phyloP scores from a whole-genome alignment of 805 yeast species.

The Kodamaea kaohsiungensis region DNA sequence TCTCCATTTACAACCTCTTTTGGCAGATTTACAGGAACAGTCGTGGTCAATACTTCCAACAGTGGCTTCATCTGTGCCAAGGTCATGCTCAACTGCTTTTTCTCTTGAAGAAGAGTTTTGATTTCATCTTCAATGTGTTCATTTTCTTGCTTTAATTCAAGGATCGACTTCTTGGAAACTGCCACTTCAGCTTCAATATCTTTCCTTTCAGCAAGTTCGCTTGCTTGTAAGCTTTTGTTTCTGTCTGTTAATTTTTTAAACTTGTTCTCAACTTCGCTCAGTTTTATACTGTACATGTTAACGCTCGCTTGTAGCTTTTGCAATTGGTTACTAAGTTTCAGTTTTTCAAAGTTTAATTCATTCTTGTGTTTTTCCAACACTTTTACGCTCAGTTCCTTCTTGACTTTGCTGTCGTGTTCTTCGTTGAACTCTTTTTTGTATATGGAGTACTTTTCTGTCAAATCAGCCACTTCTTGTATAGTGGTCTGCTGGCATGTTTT shows the following conservation, averaged over 20 bases:
- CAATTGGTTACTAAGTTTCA: constrained; percentile 29
- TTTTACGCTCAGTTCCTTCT: constrained; percentile 33
- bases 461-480: constrained; percentile 15
- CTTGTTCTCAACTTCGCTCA: constrained; percentile 17
- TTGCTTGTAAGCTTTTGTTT: constrained; percentile 12
- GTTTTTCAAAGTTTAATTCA: constrained; percentile 31
- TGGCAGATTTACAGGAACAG: constrained; percentile 8
- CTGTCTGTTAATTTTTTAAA: constrained; percentile 24
- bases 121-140: constrained; percentile 27
- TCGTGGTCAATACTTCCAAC: constrained; percentile 20
- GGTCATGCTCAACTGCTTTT: constrained; percentile 19
- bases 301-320: constrained; percentile 15
- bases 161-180: constrained; percentile 16
- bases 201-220: constrained; percentile 23
- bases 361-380: constrained; percentile 33
- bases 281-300: constrained; percentile 21
- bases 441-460: constrained; percentile 30
- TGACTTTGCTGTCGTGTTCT: constrained; percentile 30
- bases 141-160: constrained; percentile 20
- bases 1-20: neutral
- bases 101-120: constrained; percentile 22
- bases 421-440: constrained; percentile 39
- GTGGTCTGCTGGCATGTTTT: constrained; percentile 16
- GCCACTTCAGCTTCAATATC: constrained; percentile 20
- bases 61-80: constrained; percentile 25